Evolutionary conservation across 441 rosid species (phyloP), one percentile per base, ranked within the genome.

Genomic region (Adansonia rubrostipa): DNA sequence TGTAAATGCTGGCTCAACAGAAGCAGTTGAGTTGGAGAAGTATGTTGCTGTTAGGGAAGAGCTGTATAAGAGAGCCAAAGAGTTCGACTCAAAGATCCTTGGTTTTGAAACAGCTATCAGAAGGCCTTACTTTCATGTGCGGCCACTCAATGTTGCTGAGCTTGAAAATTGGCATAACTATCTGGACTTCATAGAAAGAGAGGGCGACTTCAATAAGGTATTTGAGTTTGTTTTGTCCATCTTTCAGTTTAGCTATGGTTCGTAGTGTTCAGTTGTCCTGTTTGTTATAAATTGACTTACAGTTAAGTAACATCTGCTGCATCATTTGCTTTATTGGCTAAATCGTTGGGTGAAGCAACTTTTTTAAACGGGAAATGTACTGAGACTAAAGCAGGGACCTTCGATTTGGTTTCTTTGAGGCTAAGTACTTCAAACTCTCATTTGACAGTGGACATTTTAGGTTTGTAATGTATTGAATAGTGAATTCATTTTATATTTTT

Each of bases 121-220:
- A 80, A 90, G 99, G 84, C 99, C 98, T 56, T 96, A 94, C 88
- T 96, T 94, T 82, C 99, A 96, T 78, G 95, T 93, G 82, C 90
- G 92, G 81, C 98, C 98, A 79, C 93, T 96, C 76, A 92, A 88
- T 89, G 82, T 87, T 15, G 85, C 90, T 36, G 99, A 96, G 88
- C 98, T 96, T 78, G 98, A 94, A 87, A 91, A 96, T 74, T 96
- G 99, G 98, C 98, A 97, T 81, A 91, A 85, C 79, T 97, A 92
- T 83, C 86, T 95, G 85, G 92, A 92, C 78, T 92, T 92, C 78
- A 88, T 88, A 19, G 99, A 95, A 88, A 86, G 81, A 74, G 96
- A 90, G 78, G 95, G 86, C 76, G 98, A 97, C 84, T 84, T 94
- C 68, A 90, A 91, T 86, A 95, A 95, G 99, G 99, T 95, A 97